Percentiles rank a stretch among this genome's conserved stretches.
Conservation (phyloP, 345 rosid genomes). For the Lenwebbia sp. region DNA sequence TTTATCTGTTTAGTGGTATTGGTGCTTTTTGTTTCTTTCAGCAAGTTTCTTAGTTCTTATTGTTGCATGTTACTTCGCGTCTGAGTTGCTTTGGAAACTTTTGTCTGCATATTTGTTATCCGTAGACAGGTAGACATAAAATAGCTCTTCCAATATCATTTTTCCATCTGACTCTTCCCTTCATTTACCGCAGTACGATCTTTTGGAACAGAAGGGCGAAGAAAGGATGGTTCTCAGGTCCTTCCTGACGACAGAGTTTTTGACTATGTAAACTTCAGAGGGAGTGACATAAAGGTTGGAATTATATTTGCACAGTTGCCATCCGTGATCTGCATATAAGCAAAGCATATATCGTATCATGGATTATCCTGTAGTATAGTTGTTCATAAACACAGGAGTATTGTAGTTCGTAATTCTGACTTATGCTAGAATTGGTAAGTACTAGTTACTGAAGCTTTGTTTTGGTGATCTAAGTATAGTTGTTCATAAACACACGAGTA, state of each 20-base stretch:
- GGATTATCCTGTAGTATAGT: not conserved
- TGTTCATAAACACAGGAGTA: not conserved
- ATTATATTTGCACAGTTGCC: not conserved
- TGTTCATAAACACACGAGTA: no score
- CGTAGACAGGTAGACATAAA: not conserved
- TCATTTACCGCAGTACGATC: slow-evolving; percentile 28
- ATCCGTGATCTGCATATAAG: not conserved
- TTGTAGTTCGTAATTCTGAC: not conserved
- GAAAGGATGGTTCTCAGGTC: slow-evolving; percentile 36
- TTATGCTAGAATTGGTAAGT: not conserved
- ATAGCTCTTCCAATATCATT: not conserved
- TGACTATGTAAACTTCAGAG: slow-evolving; percentile 32
- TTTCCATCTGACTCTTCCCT: not conserved
- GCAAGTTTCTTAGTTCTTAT: not conserved
- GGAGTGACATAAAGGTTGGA: slow-evolving; percentile 41
- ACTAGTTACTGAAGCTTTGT: not conserved
- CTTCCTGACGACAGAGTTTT: slow-evolving; percentile 32
- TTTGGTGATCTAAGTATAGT: not conserved
- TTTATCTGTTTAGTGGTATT: not conserved
- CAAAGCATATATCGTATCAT: not conserved
- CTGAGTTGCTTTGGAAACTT: not conserved
- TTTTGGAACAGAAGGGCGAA: slow-evolving; percentile 49
- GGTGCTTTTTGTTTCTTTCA: not conserved
- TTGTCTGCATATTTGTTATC: not conserved
- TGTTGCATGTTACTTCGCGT: not conserved